Evolutionary conservation across 2,329 filamentous ascomycete species (phyloP).

Genomic region (Zymoseptoria pseudotritici): DNA sequence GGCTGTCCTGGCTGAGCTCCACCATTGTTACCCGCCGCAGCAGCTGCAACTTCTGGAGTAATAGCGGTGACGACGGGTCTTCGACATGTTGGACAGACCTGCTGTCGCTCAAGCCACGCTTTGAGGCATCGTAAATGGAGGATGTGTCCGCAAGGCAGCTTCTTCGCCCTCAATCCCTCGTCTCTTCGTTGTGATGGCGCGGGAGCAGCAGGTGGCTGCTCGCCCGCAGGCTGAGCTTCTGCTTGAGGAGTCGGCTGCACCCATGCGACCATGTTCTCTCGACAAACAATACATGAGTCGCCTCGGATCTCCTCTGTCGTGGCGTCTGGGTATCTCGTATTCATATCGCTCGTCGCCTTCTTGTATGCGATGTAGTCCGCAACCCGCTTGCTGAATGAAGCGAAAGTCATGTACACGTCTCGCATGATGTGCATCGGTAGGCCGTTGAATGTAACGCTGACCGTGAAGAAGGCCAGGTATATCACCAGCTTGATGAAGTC

Average conservation of each 20-base stretch:
- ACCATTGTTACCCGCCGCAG: constrained; percentile 8
- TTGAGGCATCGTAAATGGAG: constrained; percentile 89
- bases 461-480: constrained; percentile 86
- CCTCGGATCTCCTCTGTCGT: constrained; percentile 74
- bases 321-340: constrained; percentile 79
- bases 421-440: constrained; percentile 94
- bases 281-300: constrained; percentile 95
- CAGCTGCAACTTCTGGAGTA: constrained; percentile 9
- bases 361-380: constrained; percentile 82
- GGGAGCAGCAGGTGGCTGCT: constrained; percentile 23
- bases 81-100: constrained; percentile 92
- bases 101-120: constrained; percentile 94
- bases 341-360: constrained; percentile 90
- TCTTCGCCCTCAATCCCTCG: constrained; percentile 83
- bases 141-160: constrained; percentile 91
- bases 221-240: constrained; percentile 25
- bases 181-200: constrained; percentile 47
- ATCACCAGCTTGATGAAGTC: constrained; percentile 88
- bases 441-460: constrained; percentile 89
- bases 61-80: constrained; percentile 54
- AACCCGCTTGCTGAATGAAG: constrained; percentile 86
- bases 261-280: constrained; percentile 91
- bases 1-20: constrained; percentile 10
- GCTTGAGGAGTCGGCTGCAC: constrained; percentile 41
- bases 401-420: constrained; percentile 87